Conservation (phyloP, 2,329 filamentous ascomycete genomes). For the Helotiales sp. region DNA sequence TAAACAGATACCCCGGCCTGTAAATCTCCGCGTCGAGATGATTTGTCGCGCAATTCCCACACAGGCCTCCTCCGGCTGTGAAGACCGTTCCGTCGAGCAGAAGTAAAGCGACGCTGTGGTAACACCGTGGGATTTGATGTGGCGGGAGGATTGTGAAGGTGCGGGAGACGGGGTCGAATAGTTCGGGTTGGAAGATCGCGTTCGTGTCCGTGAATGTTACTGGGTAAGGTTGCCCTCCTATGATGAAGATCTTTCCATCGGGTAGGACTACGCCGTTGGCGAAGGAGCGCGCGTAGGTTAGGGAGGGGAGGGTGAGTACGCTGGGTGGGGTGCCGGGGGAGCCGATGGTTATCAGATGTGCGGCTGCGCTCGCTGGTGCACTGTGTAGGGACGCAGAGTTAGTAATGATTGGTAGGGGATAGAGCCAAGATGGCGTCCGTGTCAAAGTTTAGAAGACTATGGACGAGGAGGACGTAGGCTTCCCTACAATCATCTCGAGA, state of each 20-base stretch:
- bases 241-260: constrained; percentile 53
- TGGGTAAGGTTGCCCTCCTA: constrained; percentile 52
- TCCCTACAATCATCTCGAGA: too few relatives aligned
- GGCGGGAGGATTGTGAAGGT: constrained; percentile 45
- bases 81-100: constrained; percentile 57
- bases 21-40: constrained; percentile 62
- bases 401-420: too few relatives aligned
- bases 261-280: constrained; percentile 55
- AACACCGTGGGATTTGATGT: constrained; percentile 35
- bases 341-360: constrained; percentile 56
- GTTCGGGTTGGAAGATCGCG: constrained; percentile 50
- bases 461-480: too few relatives aligned
- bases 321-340: constrained; percentile 36
- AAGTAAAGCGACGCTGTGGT: constrained; percentile 56
- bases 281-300: constrained; percentile 50
- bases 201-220: constrained; percentile 52
- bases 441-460: too few relatives aligned
- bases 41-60: constrained; percentile 48
- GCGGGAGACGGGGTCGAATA: constrained; percentile 52
- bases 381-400: too few relatives aligned
- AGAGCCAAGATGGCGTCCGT: too few relatives aligned
- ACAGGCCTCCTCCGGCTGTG: constrained; percentile 56
- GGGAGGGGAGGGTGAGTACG: constrained; percentile 46
- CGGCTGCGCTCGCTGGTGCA: constrained; percentile 49
- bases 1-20: constrained; percentile 60